These are phyloP conservation scores for Flaveria linearis DNA, from an alignment of 129 eudicot genomes.

Conservation along the genomic window DNA sequence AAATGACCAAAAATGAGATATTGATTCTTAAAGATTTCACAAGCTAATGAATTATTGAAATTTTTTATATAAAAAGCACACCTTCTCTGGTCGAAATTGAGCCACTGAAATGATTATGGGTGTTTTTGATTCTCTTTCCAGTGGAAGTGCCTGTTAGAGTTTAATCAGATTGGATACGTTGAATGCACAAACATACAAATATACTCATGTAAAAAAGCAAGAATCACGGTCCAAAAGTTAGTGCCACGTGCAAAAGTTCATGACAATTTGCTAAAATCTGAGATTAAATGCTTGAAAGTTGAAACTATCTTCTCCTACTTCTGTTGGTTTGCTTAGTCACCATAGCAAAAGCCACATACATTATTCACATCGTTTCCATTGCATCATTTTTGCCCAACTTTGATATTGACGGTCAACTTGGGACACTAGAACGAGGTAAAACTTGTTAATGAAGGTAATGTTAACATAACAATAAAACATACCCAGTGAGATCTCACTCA, in stretches of 20 bases:
- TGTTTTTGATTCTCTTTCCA: constrained; percentile 57
- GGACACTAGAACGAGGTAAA: no score
- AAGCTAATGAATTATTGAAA: constrained; percentile 31
- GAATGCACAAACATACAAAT: constrained; percentile 20
- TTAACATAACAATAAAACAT: not conserved
- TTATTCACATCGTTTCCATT: not conserved
- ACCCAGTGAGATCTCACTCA: no score
- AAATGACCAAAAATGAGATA: constrained; percentile 9
- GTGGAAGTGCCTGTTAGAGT: constrained; percentile 68
- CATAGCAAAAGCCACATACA: not conserved
- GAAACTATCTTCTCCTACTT: no score
- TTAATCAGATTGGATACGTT: constrained; percentile 31
- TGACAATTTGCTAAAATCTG: no score
- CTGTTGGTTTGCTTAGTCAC: no score
- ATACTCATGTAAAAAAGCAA: constrained; percentile 5
- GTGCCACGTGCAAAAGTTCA: no score
- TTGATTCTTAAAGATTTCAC: constrained; percentile 16
- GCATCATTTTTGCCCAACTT: not conserved
- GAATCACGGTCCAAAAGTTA: not conserved
- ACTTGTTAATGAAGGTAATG: not conserved
- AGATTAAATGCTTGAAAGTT: no score
- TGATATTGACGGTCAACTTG: no score
- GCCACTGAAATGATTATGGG: constrained; percentile 81
- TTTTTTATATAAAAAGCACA: constrained; percentile 39
- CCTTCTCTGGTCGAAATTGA: constrained; percentile 99